Evolutionary conservation across 129 eudicot genomes (phyloP), one percentile per base, ranked within the genome.

Genomic region (Flaveria brownii): DNA sequence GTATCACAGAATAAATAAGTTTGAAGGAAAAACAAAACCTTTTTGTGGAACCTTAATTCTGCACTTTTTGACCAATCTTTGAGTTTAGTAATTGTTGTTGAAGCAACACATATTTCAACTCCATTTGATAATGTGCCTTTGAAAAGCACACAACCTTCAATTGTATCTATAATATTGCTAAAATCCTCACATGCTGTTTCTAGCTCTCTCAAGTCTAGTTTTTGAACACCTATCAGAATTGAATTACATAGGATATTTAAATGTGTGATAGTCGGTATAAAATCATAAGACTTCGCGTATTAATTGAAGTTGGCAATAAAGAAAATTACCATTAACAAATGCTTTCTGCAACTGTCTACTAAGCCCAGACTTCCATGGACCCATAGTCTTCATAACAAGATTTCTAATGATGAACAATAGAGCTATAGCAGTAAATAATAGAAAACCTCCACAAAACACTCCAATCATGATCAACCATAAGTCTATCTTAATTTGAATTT

Each of bases 151-250:
- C 74, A 81, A 67, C 81, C 78, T 23, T 88, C 89, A 63, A 47
- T 67, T n/a, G 86, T 76, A 18, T 67, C 75, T n/a, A 93, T 84
- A 4, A 93, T 88, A 74, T 93, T 93, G 89, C 98, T 90, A 62
- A 88, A 93, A 76, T 87, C 97, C 73, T 93, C 98, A 62, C 97
- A 93, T 0, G 98, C 96, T 3, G 85, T 81, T 87, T 90, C 91
- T 25, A 93, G 95, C 80, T 93, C 97, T 45, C 69, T 18, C 42
- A 88, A 82, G 67, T 93, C 84, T 70, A 93, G 85, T 86, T 93
- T 93, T 20, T 93, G 97, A 18, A 93, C 92, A 33, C 97, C 98
- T 93, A 77, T 70, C 8, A 28, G 8, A 30, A 28, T 63, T 33
- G 69, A 26, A 26, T 63, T 43, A 6, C 5, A 15, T 63, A 14